Evolutionary conservation across 1,284 basidiomycete genomes (phyloP).

Genomic region (Irpex lacteus): DNA sequence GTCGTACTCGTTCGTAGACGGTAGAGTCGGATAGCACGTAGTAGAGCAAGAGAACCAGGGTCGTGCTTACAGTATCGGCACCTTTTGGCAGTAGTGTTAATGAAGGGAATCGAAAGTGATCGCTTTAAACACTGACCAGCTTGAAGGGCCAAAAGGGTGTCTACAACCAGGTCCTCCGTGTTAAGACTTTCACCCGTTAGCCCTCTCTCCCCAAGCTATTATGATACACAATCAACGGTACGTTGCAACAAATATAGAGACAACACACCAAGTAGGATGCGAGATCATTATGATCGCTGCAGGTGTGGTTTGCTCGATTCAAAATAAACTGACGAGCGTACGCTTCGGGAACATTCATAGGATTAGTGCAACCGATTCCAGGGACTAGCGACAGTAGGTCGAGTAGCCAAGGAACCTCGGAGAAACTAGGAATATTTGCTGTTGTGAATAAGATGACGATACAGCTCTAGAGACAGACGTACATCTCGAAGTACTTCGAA

Average conservation of each 20-base stretch:
- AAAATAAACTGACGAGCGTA: background rate
- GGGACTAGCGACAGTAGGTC: no score
- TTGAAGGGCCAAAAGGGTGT: background rate
- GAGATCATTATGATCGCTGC: background rate
- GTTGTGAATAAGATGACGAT: no score
- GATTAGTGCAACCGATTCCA: no score
- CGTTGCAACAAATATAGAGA: no score
- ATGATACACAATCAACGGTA: no score
- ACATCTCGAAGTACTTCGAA: no score
- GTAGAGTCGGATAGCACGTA: slow-evolving; percentile 15
- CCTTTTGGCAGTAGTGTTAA: slow-evolving; percentile 17
- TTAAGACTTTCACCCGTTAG: background rate
- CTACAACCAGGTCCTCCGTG: background rate
- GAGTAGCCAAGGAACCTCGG: no score
- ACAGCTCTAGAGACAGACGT: no score
- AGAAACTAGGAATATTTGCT: no score
- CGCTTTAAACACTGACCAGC: background rate
- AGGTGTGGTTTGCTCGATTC: background rate
- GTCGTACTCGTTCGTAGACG: slow-evolving; percentile 14
- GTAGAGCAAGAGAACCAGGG: slow-evolving; percentile 19
- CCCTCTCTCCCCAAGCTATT: no score
- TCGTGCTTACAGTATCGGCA: slow-evolving; percentile 10
- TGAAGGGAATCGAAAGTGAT: background rate
- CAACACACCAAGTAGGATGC: background rate
- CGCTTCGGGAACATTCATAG: background rate